phyloP scores from a whole-genome alignment of 1,284 basidiomycete genomes.

The Trametes pubescens region DNA sequence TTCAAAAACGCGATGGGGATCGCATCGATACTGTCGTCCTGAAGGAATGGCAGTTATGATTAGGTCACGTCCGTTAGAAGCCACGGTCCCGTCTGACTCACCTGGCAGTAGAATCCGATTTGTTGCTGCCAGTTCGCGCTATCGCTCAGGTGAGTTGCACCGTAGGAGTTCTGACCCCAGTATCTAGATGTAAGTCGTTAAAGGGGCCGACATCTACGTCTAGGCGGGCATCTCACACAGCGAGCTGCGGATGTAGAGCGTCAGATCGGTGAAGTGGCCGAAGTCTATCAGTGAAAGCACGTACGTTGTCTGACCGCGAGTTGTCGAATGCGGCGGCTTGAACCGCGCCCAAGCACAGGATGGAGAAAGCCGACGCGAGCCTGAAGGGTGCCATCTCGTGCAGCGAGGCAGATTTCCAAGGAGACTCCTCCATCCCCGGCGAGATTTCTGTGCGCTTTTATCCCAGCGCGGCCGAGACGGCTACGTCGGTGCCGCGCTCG shows the following conservation, averaged over 20 bases:
- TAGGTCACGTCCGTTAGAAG: background rate
- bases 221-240: background rate
- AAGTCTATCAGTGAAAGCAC: slow-evolving; percentile 6
- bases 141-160: slow-evolving; percentile 53
- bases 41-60: background rate
- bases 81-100: slow-evolving; percentile 27
- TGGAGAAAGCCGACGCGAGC: slow-evolving; percentile 22
- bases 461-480: background rate
- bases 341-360: slow-evolving; percentile 15
- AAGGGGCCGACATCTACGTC: background rate
- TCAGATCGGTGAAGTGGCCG: background rate
- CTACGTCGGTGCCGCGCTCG: background rate
- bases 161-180: slow-evolving; percentile 64
- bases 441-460: background rate
- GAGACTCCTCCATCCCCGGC: background rate
- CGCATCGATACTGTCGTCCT: slow-evolving; percentile 59
- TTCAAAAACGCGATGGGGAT: slow-evolving; percentile 68
- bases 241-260: slow-evolving; percentile 1
- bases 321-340: slow-evolving; percentile 35
- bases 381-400: slow-evolving; percentile 18
- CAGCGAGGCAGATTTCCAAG: background rate
- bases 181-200: slow-evolving; percentile 38
- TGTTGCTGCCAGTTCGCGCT: slow-evolving; percentile 55
- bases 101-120: slow-evolving; percentile 59
- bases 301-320: slow-evolving; percentile 39